phyloP scores from a whole-genome alignment of 352 stramenopile species.

The Pythium dissimile region DNA sequence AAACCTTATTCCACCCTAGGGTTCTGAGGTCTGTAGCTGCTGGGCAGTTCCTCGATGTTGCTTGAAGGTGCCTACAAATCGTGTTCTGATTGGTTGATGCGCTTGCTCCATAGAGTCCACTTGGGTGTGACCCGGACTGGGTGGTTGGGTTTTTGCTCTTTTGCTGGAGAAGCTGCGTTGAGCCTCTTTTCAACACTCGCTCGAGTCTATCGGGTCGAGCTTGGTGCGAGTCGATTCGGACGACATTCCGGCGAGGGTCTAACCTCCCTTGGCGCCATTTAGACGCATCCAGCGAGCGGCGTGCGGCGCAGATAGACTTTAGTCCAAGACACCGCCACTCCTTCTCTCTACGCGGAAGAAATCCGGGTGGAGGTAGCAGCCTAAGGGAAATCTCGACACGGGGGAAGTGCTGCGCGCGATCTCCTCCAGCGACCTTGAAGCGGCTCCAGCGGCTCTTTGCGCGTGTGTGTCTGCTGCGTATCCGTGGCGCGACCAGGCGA shows the following conservation, averaged over 20 bases:
- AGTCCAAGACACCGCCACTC: too few relatives aligned
- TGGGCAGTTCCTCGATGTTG: conserved; percentile 1
- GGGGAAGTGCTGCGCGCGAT: too few relatives aligned
- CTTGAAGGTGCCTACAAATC: conserved; percentile 3
- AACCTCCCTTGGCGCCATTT: conserved; percentile 7
- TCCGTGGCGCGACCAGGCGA: background rate
- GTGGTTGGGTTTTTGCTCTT: conserved; percentile 19
- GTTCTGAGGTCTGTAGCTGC: conserved; percentile 15
- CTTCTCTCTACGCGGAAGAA: background rate
- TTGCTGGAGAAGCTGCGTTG: conserved; percentile 14
- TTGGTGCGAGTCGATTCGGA: conserved; percentile 15
- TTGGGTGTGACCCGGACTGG: background rate
- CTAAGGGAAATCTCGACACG: background rate
- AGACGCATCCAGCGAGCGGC: conserved; percentile 1
- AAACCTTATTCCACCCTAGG: conserved; percentile 17
- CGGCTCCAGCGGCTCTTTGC: background rate
- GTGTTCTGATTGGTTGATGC: background rate
- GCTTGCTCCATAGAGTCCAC: conserved; percentile 3
- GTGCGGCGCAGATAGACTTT: background rate
- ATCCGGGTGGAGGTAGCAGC: background rate
- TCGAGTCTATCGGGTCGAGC: background rate
- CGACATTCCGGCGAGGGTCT: conserved; percentile 13
- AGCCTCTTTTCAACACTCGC: conserved; percentile 11
- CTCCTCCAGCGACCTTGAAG: background rate
- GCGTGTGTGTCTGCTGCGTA: background rate